These are phyloP conservation scores for Penicillium maclennaniae DNA, from an alignment of 495 filamentous ascomycete genomes.

Conservation along the genomic window DNA sequence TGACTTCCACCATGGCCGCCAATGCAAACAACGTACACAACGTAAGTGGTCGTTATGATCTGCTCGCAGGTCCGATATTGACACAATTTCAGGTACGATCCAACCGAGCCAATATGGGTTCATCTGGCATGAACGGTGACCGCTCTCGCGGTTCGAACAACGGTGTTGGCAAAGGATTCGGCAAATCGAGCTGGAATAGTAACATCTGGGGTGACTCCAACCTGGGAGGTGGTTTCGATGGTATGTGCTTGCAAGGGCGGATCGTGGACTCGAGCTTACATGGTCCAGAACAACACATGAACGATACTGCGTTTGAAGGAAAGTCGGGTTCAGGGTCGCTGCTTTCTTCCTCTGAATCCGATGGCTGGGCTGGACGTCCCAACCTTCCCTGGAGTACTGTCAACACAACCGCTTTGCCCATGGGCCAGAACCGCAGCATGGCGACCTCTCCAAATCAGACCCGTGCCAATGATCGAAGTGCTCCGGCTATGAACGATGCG, in stretches of 20 bases:
- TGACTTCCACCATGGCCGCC: slow-evolving; percentile 41
- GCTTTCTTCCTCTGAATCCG: slow-evolving; percentile 60
- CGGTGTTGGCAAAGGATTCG: slow-evolving; percentile 43
- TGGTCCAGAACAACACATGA: slow-evolving; percentile 28
- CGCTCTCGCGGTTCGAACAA: slow-evolving; percentile 31
- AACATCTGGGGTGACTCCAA: slow-evolving; percentile 60
- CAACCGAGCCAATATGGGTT: slow-evolving; percentile 38
- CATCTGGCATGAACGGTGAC: slow-evolving; percentile 40
- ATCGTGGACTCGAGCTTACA: slow-evolving; percentile 9
- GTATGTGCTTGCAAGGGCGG: slow-evolving; percentile 13
- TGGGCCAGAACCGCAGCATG: slow-evolving; percentile 38
- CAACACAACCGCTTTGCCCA: slow-evolving; percentile 45
- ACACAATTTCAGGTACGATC: slow-evolving; percentile 32
- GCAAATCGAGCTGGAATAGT: slow-evolving; percentile 49
- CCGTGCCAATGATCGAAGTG: slow-evolving; percentile 40
- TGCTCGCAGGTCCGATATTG: not conserved
- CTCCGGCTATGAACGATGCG: slow-evolving; percentile 36
- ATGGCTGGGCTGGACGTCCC: slow-evolving; percentile 48
- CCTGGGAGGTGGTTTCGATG: slow-evolving; percentile 49
- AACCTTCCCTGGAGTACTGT: slow-evolving; percentile 54
- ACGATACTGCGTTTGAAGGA: slow-evolving; percentile 38
- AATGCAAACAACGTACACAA: slow-evolving; percentile 40
- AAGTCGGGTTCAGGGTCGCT: slow-evolving; percentile 65
- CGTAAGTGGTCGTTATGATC: slow-evolving; percentile 19
- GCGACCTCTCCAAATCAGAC: slow-evolving; percentile 50